A percentile compares a stretch with the other conserved stretches of the same genome.
These are phyloP conservation scores for Fraxinus angustifolia DNA, from an alignment of 305 asterid species.

Conservation along the genomic window DNA sequence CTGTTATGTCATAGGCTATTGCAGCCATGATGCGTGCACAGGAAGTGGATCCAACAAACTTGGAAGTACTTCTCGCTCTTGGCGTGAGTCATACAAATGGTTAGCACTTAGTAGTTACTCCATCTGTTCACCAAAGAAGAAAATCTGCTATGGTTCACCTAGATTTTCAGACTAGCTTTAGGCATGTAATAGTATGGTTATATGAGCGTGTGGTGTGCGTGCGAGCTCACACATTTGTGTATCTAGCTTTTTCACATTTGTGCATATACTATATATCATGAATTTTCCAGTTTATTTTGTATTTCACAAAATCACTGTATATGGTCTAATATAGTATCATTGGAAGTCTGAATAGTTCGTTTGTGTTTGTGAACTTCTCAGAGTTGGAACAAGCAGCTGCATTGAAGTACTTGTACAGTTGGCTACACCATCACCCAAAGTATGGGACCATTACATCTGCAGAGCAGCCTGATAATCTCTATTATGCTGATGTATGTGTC, in stretches of 20 bases:
- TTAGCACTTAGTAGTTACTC: conserved; percentile 50
- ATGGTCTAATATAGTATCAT: conserved; percentile 1
- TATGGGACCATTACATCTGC: conserved; percentile 73
- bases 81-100: conserved; percentile 99
- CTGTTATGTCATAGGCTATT: conserved; percentile 69
- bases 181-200: background rate
- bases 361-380: conserved; percentile 36
- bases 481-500: conserved; percentile 78
- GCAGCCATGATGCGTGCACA: conserved; percentile 99
- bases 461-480: conserved; percentile 73
- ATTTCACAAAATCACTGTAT: background rate
- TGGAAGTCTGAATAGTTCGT: background rate
- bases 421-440: conserved; percentile 90
- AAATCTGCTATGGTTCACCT: background rate
- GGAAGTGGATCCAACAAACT: conserved; percentile 88
- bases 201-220: background rate
- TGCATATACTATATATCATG: background rate
- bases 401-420: conserved; percentile 80
- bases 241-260: background rate
- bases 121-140: conserved; percentile 7
- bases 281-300: background rate
- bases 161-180: background rate
- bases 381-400: conserved; percentile 98
- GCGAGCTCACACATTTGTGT: background rate
- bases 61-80: conserved; percentile 98